phyloP scores from a whole-genome alignment of 768 basidiomycete genomes.

The Trametes gibbosa region DNA sequence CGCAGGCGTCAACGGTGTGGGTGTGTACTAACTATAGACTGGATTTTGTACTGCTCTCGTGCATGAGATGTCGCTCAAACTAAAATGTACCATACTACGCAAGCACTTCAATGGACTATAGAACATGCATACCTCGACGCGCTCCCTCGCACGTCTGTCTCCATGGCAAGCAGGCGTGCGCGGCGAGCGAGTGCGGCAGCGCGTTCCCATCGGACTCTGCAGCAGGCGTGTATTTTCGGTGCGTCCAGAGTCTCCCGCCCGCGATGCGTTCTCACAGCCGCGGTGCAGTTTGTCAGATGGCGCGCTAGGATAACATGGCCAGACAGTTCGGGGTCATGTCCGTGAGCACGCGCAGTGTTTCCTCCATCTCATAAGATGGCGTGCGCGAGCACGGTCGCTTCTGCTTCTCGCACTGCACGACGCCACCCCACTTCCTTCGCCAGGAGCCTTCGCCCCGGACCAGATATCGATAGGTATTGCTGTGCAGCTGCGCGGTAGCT shows the following conservation, averaged over 20 bases:
- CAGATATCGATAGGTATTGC: neutral
- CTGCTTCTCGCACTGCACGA: neutral
- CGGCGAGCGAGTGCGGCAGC: neutral
- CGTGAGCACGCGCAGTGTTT: constrained; percentile 1
- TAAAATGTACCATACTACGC: constrained; percentile 20
- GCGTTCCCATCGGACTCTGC: neutral
- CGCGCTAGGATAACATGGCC: neutral
- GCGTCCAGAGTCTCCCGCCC: constrained; percentile 1
- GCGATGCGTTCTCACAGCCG: constrained; percentile 8
- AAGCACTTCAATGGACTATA: constrained; percentile 15
- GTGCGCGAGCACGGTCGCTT: neutral
- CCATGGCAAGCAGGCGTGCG: constrained; percentile 11
- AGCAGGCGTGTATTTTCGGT: constrained; percentile 6
- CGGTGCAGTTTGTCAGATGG: constrained; percentile 8
- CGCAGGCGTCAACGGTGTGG: constrained; percentile 24
- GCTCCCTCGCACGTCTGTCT: constrained; percentile 4
- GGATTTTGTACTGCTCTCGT: constrained; percentile 5
- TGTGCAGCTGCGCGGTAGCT: neutral
- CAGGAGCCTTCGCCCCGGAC: neutral
- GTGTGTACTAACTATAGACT: constrained; percentile 22
- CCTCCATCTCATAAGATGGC: constrained; percentile 4
- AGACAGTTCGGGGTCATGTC: constrained; percentile 2
- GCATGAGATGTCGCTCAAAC: constrained; percentile 15
- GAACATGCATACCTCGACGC: neutral
- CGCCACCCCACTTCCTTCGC: neutral